Base-by-base conservation (phyloP, 345 rosid species). In the Ricinus communis region DNA sequence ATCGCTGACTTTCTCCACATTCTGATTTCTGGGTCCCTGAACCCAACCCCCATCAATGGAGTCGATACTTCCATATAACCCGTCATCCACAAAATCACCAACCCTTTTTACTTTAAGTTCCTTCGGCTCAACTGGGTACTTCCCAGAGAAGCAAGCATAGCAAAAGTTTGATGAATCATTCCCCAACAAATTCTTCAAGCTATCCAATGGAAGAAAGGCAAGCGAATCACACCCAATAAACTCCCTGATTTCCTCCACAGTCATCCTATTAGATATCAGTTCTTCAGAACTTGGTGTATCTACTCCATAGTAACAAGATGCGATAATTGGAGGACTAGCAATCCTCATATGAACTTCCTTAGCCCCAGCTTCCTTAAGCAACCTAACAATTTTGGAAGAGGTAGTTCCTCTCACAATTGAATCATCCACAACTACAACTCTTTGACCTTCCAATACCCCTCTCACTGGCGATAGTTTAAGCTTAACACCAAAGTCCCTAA, bases 321-420 rank as follows among this genome's bases (percentile, higher is more conserved):
- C 93, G 0, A 90, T 80, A 0, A 90, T 89, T 12, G 97, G 97
- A 13, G 99, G 99, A 70, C 99, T 92, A 0, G 99, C 99, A 4
- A 95, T 92, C 80, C 97, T 89, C 97, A 90, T 95, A 62, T 92
- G 99, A 73, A 95, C 93, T 82, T 92, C 97, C 74, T 87, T 95
- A 0, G 96, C 99, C 8, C 97, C 99, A 0, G 99, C 87, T 75
- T 91, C 97, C 71, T 87, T 87, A n/a, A 95, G 62, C 79, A 95
- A 49, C 69, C 97, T 80, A 55, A 95, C 97, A 31, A 95, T 92
- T 80, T 95, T 95, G 0, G 97, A 91, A 0, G 96, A 95, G 0
- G 99, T 92, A 7, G 97, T 92, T 40, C 97, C 99, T 80, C 99
- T 85, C 50, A 92, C 97, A 11, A 90, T 95, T 0, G 99, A 95